phyloP scores from a whole-genome alignment of 2,329 filamentous ascomycete genomes.

The Aspergillus sp. region DNA sequence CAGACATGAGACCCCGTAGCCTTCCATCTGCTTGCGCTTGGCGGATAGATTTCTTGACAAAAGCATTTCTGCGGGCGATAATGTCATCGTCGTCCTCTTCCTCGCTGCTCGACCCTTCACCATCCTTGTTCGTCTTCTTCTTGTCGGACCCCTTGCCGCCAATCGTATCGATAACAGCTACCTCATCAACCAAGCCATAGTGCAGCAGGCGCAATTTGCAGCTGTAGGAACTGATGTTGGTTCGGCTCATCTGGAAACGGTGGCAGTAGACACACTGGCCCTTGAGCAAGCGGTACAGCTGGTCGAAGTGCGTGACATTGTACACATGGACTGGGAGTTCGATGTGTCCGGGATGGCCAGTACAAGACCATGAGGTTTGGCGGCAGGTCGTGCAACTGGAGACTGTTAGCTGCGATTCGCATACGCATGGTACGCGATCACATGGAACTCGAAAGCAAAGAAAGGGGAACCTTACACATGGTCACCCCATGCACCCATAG shows the following conservation, averaged over 20 bases:
- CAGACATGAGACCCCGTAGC: slow-evolving; percentile 42
- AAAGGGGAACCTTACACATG: slow-evolving; percentile 63
- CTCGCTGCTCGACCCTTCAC: slow-evolving; percentile 66
- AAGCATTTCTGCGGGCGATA: slow-evolving; percentile 62
- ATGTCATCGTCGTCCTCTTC: slow-evolving; percentile 57
- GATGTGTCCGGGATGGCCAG: slow-evolving; percentile 93
- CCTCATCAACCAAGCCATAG: slow-evolving; percentile 75
- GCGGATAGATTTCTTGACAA: slow-evolving; percentile 72
- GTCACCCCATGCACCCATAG: slow-evolving; percentile 86
- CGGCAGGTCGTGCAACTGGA: slow-evolving; percentile 88
- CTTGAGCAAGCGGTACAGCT: slow-evolving; percentile 79
- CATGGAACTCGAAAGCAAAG: slow-evolving; percentile 11
- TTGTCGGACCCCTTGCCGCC: slow-evolving; percentile 48
- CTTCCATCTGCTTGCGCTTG: slow-evolving; percentile 55
- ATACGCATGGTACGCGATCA: background rate
- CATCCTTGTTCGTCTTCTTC: slow-evolving; percentile 48
- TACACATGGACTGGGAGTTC: slow-evolving; percentile 92
- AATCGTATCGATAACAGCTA: slow-evolving; percentile 59
- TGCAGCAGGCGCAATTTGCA: slow-evolving; percentile 87
- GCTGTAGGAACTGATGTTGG: slow-evolving; percentile 73
- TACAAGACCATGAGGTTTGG: slow-evolving; percentile 76
- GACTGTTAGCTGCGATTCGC: slow-evolving; percentile 22
- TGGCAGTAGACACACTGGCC: slow-evolving; percentile 91
- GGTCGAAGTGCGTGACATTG: slow-evolving; percentile 95
- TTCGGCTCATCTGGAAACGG: slow-evolving; percentile 75